Evolutionary conservation across 2,329 filamentous ascomycete genomes (phyloP).

Genomic region (Aspergillus japonicus): DNA sequence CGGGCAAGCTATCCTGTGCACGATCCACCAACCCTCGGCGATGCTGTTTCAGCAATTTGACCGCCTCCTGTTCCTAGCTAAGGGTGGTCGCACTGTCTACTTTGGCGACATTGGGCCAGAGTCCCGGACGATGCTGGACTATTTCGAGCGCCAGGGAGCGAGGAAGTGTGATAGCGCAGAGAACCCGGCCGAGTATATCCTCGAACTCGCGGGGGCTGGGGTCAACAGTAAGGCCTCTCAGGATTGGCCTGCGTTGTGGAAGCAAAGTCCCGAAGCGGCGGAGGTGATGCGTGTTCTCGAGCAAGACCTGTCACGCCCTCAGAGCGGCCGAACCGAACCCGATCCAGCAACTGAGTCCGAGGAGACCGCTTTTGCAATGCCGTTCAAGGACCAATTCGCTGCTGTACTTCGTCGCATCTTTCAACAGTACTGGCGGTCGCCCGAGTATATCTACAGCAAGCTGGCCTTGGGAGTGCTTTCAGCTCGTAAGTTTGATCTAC

Average conservation of each 20-base stretch:
- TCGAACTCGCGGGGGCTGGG: slow-evolving; percentile 43
- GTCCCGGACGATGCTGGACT: slow-evolving; percentile 54
- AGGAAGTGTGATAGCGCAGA: slow-evolving; percentile 54
- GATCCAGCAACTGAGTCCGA: too few species aligned
- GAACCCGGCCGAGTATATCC: slow-evolving; percentile 72
- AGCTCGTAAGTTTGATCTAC: background rate
- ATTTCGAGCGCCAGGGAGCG: slow-evolving; percentile 61
- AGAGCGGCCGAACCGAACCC: too few species aligned
- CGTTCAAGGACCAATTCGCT: too few species aligned
- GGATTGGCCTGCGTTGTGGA: background rate
- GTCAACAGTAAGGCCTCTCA: background rate
- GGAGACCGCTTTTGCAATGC: too few species aligned
- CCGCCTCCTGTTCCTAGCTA: slow-evolving; percentile 56
- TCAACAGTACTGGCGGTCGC: background rate
- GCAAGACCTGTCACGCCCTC: too few species aligned
- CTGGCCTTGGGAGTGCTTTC: background rate
- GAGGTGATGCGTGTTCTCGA: background rate
- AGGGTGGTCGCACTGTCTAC: slow-evolving; percentile 63
- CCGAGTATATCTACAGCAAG: background rate
- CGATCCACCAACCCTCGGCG: slow-evolving; percentile 60
- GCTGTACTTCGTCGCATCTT: background rate
- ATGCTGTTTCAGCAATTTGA: slow-evolving; percentile 60
- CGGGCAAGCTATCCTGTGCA: slow-evolving; percentile 60
- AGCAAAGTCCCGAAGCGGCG: background rate
- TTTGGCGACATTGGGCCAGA: slow-evolving; percentile 63